Evolutionary conservation across 148 eudicot genomes (phyloP).

Genomic region (Silene conica): DNA sequence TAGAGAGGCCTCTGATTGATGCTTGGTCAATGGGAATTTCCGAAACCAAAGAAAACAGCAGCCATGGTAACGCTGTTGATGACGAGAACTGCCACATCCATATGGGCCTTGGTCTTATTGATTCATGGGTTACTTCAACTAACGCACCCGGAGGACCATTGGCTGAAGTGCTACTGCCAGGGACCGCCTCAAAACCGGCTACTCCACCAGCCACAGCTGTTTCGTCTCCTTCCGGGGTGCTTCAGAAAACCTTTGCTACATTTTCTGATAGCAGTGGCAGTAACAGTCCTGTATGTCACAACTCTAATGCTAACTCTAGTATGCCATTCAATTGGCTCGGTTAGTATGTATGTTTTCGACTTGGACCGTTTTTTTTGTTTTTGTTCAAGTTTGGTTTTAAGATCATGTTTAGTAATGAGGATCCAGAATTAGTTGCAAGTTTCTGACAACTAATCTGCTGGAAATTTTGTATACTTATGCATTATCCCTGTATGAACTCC

Average conservation of each 20-base stretch:
- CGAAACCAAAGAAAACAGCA: conserved; percentile 16
- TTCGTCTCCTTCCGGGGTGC: conserved; percentile 60
- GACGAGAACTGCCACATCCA: conserved; percentile 39
- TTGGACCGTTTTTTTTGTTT: not conserved
- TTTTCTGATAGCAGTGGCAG: conserved; percentile 60
- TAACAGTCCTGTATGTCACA: conserved; percentile 42
- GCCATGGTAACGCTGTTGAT: conserved; percentile 26
- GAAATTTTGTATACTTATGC: conserved; percentile 27
- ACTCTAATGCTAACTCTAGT: conserved; percentile 32
- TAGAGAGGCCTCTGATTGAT: conserved; percentile 41
- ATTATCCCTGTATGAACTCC: conserved; percentile 2
- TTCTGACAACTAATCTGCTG: conserved; percentile 28
- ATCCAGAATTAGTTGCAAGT: conserved; percentile 26
- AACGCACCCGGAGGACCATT: conserved; percentile 64
- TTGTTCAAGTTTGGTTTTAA: conserved; percentile 4
- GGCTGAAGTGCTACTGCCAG: conserved; percentile 57
- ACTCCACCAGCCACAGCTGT: conserved; percentile 36
- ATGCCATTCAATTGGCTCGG: conserved; percentile 42
- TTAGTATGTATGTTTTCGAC: conserved; percentile 18
- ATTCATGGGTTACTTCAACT: conserved; percentile 35
- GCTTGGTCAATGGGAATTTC: conserved; percentile 50
- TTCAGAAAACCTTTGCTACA: conserved; percentile 43
- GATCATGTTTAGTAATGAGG: conserved; percentile 1
- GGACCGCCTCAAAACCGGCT: conserved; percentile 19
- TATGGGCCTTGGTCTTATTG: conserved; percentile 37